Percentiles rank a stretch among this genome's conserved stretches.
Conservation (phyloP, 331 rosid genomes). For the Malus hybrid region DNA sequence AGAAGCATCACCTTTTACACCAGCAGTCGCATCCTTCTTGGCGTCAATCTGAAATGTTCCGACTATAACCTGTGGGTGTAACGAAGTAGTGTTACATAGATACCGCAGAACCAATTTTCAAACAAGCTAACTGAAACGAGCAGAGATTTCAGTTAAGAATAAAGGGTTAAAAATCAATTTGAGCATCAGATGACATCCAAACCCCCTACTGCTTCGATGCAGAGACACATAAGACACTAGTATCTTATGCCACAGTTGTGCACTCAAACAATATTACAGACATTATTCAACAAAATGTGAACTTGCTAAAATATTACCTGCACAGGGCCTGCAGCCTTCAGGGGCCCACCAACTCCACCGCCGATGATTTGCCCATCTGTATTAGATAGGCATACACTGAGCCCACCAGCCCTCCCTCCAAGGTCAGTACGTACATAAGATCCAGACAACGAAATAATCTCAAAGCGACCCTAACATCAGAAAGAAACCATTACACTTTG, state of each 20-base stretch:
- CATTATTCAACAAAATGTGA: background rate
- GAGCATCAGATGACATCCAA: background rate
- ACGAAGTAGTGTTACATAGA: background rate
- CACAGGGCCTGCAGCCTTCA: constrained; percentile 90
- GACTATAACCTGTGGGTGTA: constrained; percentile 61
- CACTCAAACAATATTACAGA: background rate
- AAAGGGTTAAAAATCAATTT: background rate
- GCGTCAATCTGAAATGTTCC: constrained; percentile 69
- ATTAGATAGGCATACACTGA: constrained; percentile 75
- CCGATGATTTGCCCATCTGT: constrained; percentile 88
- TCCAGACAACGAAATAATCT: constrained; percentile 81
- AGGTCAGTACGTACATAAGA: constrained; percentile 75
- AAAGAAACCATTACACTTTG: background rate
- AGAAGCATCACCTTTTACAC: constrained; percentile 57
- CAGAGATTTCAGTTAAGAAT: background rate
- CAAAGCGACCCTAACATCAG: constrained; percentile 70
- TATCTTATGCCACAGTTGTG: constrained; percentile 1
- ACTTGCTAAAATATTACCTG: constrained; percentile 46
- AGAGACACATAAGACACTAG: background rate
- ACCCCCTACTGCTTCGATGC: background rate
- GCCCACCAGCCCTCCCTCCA: constrained; percentile 73
- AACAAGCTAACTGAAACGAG: background rate
- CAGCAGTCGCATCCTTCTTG: constrained; percentile 51
- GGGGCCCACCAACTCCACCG: constrained; percentile 94
- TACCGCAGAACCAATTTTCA: background rate